A percentile compares a stretch with the other conserved stretches of the same genome.
Evolutionary conservation across 345 rosid species (phyloP).

Genomic region (Eucalyptus sideroxylon): DNA sequence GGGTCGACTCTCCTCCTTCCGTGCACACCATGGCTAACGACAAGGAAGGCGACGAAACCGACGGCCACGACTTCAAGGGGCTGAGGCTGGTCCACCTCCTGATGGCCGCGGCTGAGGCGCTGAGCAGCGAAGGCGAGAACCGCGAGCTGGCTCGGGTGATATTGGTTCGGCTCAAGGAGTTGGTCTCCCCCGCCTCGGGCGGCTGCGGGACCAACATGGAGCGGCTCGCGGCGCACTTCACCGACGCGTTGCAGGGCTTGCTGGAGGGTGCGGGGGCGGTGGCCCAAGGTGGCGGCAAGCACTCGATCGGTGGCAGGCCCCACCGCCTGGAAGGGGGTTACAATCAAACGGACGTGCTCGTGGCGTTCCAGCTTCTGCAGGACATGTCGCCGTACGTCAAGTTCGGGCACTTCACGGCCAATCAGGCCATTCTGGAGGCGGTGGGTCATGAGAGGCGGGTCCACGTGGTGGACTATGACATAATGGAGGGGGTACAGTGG

Average conservation of each 20-base stretch:
- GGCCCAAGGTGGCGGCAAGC: background rate
- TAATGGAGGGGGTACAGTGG: constrained; percentile 89
- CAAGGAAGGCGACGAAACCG: background rate
- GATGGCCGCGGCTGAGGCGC: constrained; percentile 88
- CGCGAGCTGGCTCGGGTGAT: constrained; percentile 76
- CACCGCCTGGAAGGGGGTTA: constrained; percentile 7
- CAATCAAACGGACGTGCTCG: constrained; percentile 36
- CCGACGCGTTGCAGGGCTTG: constrained; percentile 51
- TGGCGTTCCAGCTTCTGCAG: constrained; percentile 70
- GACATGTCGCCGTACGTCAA: constrained; percentile 87
- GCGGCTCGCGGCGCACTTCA: constrained; percentile 67
- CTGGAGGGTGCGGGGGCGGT: constrained; percentile 9
- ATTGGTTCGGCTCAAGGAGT: constrained; percentile 87
- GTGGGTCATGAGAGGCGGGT: constrained; percentile 47
- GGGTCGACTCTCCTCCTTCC: constrained; percentile 20
- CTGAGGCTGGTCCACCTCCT: constrained; percentile 77
- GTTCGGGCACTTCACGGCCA: constrained; percentile 88
- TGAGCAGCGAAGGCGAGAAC: constrained; percentile 34
- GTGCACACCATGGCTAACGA: constrained; percentile 9
- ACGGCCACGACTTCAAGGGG: constrained; percentile 54
- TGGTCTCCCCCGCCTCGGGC: constrained; percentile 36
- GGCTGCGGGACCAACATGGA: constrained; percentile 66
- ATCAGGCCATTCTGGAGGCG: constrained; percentile 80
- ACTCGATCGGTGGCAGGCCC: background rate
- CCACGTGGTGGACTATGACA: constrained; percentile 82